Evolutionary conservation across 148 eudicot species (phyloP), one percentile per base, ranked within the genome.

Genomic region (Persicaria maculosa): DNA sequence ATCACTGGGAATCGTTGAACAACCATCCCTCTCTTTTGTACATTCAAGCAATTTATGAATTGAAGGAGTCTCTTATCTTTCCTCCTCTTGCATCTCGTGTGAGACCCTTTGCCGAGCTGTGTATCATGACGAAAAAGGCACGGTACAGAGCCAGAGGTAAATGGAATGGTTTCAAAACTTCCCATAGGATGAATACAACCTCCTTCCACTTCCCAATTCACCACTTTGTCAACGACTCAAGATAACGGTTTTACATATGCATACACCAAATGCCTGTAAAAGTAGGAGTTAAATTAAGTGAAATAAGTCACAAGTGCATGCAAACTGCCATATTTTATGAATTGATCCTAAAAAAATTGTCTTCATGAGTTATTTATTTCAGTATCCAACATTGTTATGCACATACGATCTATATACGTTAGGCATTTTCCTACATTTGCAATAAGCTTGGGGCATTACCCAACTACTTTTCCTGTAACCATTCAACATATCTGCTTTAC

Each of bases 141-240:
- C 59, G 82, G 83, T 44, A 68, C 14, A 20, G 72, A 77, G n/a
- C 83, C 84, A 43, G 47, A 77, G 40, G 81, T 73, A 68, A 69
- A 70, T 77, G 72, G 87, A 76, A 86, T 59, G 10, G 75, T n/a
- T 59, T 84, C 83, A 59, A 73, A 78, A 74, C 77, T 68, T 12
- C 80, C 83, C 76, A 75, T 82, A 22, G 65, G 19, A 53, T 74
- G 45, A 74, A 65, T 16, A 20, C 44, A 50, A 44, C 47, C 74
- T 11, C 59, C 52, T 20, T 7, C 47, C 16, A 6, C 0, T 73
- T 54, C 65, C 54, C 4, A 7, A 40, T 14, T 53, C 46, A 70
- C 52, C 45, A 15, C 31, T n/a, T 67, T 17, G 62, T 57, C 19
- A 48, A 48, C 9, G 9, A 48, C 52, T 48, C 52, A 48, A 48